These are phyloP conservation scores for Fusarium devonianum DNA, from an alignment of 2,329 filamentous ascomycete species.

Conservation along the genomic window DNA sequence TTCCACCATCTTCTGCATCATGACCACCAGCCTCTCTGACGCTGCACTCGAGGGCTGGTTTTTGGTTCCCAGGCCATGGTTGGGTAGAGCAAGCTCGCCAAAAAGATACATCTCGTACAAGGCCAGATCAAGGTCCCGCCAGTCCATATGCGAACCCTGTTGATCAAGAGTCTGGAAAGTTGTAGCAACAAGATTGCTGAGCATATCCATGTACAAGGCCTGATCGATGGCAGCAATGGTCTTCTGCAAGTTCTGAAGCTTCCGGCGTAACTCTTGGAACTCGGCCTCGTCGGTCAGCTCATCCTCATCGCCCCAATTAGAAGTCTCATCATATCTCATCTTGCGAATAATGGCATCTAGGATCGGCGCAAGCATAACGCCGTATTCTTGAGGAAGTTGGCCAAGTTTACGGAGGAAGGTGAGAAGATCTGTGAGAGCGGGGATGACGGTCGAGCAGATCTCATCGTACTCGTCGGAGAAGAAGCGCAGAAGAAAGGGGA, in stretches of 20 bases:
- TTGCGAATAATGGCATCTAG: conserved; percentile 92
- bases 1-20: conserved; percentile 96
- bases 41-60: conserved; percentile 81
- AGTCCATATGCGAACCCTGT: conserved; percentile 79
- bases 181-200: conserved; percentile 86
- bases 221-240: conserved; percentile 91
- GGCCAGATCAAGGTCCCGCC: conserved; percentile 93
- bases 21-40: conserved; percentile 81
- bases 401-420: conserved; percentile 87
- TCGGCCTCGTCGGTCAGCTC: conserved; percentile 97
- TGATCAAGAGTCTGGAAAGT: conserved; percentile 85
- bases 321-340: conserved; percentile 97
- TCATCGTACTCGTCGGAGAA: conserved; percentile 99
- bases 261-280: conserved; percentile 92
- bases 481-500: conserved; percentile 88
- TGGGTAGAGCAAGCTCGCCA: conserved; percentile 89
- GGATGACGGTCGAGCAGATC: conserved; percentile 94
- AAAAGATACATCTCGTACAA: conserved; percentile 96
- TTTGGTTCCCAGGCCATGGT: conserved; percentile 86
- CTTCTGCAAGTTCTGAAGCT: conserved; percentile 89
- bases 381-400: conserved; percentile 75
- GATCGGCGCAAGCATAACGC: conserved; percentile 84
- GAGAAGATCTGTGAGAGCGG: conserved; percentile 89
- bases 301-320: conserved; percentile 90
- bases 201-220: conserved; percentile 82